These are phyloP conservation scores for Citrus maxima DNA, from an alignment of 345 rosid genomes.

Conservation along the genomic window DNA sequence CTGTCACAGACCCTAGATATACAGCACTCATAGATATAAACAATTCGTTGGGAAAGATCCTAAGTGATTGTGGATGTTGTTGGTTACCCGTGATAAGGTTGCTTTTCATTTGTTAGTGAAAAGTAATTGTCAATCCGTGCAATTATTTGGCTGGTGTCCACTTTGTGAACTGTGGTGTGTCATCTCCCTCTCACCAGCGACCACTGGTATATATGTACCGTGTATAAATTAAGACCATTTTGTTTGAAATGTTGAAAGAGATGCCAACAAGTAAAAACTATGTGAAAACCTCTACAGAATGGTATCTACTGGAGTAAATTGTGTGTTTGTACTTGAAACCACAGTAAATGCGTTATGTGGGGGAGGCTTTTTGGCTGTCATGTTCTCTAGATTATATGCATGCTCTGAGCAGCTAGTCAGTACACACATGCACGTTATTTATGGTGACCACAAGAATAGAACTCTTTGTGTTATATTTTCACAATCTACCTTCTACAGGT, in stretches of 20 bases:
- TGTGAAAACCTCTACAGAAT: no score
- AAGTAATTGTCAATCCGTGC: background rate
- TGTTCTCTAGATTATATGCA: conserved; percentile 9
- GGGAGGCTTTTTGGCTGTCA: background rate
- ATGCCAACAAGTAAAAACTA: background rate
- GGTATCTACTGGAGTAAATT: background rate
- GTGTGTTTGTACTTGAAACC: background rate
- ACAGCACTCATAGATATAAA: no score
- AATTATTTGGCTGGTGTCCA: background rate
- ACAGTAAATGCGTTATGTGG: background rate
- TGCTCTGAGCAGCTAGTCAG: background rate
- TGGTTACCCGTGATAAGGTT: background rate
- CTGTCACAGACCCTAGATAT: background rate
- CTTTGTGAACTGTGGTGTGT: background rate
- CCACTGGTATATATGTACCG: background rate
- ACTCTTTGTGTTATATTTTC: background rate
- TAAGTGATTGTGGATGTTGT: background rate
- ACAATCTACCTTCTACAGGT: conserved; percentile 39
- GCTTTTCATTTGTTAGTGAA: background rate
- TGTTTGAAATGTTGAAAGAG: background rate
- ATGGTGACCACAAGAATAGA: background rate
- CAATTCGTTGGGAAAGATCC: background rate
- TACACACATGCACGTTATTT: background rate
- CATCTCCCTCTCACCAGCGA: background rate
- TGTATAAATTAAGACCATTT: background rate